Evolutionary conservation across 2,329 filamentous ascomycete species (phyloP).

Genomic region (Penicillium carneum): DNA sequence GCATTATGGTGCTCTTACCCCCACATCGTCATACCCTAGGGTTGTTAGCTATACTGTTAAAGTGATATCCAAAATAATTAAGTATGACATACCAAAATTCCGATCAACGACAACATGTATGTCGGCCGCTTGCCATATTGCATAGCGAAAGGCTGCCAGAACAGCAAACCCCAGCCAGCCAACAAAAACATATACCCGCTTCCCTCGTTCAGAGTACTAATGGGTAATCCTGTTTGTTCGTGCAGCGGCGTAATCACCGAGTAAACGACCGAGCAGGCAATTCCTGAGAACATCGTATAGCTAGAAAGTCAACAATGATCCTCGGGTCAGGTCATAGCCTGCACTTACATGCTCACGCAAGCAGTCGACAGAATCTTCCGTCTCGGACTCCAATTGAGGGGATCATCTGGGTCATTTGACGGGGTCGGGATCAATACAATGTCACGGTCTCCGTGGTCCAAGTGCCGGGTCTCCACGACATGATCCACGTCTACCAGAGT

Average conservation of each 20-base stretch:
- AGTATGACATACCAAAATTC: conserved; percentile 40
- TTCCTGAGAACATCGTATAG: conserved; percentile 50
- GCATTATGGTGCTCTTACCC: conserved; percentile 36
- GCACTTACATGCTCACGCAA: conserved; percentile 52
- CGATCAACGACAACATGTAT: conserved; percentile 45
- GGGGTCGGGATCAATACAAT: conserved; percentile 55
- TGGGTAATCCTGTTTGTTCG: conserved; percentile 46
- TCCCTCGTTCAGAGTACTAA: conserved; percentile 48
- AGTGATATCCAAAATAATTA: not conserved
- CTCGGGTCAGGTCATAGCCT: not conserved
- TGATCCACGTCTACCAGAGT: conserved; percentile 53
- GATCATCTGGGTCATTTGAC: conserved; percentile 57
- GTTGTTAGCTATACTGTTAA: conserved; percentile 8
- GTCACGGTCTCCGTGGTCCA: conserved; percentile 42
- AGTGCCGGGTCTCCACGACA: conserved; percentile 43
- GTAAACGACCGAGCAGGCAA: conserved; percentile 49
- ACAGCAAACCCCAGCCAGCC: conserved; percentile 55
- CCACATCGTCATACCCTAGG: conserved; percentile 42
- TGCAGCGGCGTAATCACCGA: conserved; percentile 50
- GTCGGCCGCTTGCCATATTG: conserved; percentile 53
- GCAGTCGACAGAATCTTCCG: conserved; percentile 54
- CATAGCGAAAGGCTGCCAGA: conserved; percentile 58
- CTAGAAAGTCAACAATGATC: conserved; percentile 29
- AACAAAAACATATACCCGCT: conserved; percentile 54
- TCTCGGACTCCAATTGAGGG: conserved; percentile 56